Base-by-base conservation (phyloP, 352 stramenopile species). In the Phytopythium cucurbitacearum region DNA sequence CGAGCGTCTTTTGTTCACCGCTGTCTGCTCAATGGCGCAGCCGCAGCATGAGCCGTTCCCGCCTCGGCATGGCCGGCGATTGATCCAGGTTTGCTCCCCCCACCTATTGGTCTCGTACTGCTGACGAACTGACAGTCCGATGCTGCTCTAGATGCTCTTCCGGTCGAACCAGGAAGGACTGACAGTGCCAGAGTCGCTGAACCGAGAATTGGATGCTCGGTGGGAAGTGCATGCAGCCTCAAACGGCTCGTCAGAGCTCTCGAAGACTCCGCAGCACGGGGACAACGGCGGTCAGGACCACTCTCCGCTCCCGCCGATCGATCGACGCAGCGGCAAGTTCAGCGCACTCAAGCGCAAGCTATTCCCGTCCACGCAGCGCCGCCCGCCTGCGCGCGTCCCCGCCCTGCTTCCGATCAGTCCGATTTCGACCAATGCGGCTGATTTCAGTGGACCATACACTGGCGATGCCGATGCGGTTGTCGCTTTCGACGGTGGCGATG, bases 281-380 rank as follows among this genome's bases (percentile, higher is more conserved):
- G 35, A 41, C 15, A 13, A 45, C 21, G n/a, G 1, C 43, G 46
- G 9, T 5, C 35, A 16, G 33, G 10, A 49, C 15, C 16, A 4
- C 35, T 41, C 10, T 16, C 15, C 4, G 36, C 15, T 34, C 37
- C 12, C 0, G n/a, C 21, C 33, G 5, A 13, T 16, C 5, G 12
- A 12, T 7, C 48, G 35, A 2, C 13, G 15, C 7, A 59, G 46
- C 10, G 64, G 56, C 40, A 80, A 74, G 59, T 80, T 87, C 49
- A 62, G 64, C 40, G 62, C 63, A 9, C 50, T 87, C 48, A 85
- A 85, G 55, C 61, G 76, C 5, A 85, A 85, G 36, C 40, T 87
- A 1, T 87, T 87, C 46, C 73, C 73, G 9, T 75, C 62, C 12
- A 65, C 65, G 13, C 73, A 78, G 59, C 76, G 76, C 12, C 66